Base-by-base conservation (phyloP, 306 rosid species). In the Quillaja saponaria region DNA sequence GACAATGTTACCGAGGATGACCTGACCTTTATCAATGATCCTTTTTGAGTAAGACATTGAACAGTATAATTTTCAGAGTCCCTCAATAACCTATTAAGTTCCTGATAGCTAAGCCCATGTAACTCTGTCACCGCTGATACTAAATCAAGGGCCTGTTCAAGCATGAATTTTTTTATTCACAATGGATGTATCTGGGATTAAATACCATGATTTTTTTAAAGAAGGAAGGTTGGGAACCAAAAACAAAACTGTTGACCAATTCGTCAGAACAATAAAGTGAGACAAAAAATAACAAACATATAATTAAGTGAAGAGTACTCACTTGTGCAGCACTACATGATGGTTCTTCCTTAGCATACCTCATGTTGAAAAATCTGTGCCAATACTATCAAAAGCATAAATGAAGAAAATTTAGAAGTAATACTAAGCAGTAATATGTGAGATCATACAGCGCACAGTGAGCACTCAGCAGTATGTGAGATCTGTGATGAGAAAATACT, bases 1-100 rank as follows among this genome's bases (percentile, higher is more conserved):
- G 21, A 75, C 31, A 47, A 47, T 61, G 58, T 40, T 13, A 34
- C 47, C 56, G 67, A 58, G 67, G 46, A 38, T 34, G 59, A 48
- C 44, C 70, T 63, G 66, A 91, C 98, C 96, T 84, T 84, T 61
- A 69, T 64, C 42, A 34, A 16, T 33, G 69, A 71, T 72, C 81
- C 86, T 21, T 76, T 73, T 58, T 69, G 79, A 40, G 85, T 82
- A 58, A 17, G 73, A 79, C 81, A 57, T 20, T 79, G 82, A 66
- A 91, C 73, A 15, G 84, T 80, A 59, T 79, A 86, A 77, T 77
- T 84, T 34, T 86, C 95, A n/a, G 92, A 79, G 59, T 88, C 88
- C 76, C 68, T 91, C 79, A 86, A 72, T 55, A 91, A 71, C 72
- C 72, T 88, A 66, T 64, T 76, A 49, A 91, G 84, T 20, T 88